phyloP scores from a whole-genome alignment of 495 filamentous ascomycete species.

The Amphirosellinia nigrospora region DNA sequence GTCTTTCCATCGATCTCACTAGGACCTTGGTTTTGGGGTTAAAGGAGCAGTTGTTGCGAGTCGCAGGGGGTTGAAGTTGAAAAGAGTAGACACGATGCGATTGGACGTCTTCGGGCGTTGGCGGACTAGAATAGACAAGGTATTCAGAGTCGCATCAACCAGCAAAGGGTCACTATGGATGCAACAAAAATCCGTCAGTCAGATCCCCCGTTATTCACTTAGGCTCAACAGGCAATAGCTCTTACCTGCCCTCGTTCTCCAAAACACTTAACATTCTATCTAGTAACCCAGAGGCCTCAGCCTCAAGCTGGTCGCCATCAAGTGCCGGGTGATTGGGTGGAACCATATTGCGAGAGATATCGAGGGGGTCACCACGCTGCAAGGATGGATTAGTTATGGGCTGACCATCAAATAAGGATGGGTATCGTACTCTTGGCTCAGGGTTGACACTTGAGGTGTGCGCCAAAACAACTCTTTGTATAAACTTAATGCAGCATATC shows the following conservation, averaged over 20 bases:
- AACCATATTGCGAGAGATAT: slow-evolving; percentile 84
- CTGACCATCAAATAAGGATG: slow-evolving; percentile 22
- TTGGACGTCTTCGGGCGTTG: slow-evolving; percentile 78
- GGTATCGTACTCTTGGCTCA: slow-evolving; percentile 77
- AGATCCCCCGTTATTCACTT: neutral
- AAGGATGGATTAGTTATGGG: slow-evolving; percentile 38
- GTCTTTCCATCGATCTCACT: slow-evolving; percentile 95
- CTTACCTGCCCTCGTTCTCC: slow-evolving; percentile 82
- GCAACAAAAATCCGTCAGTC: slow-evolving; percentile 26
- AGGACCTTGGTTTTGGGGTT: slow-evolving; percentile 79
- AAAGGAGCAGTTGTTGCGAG: slow-evolving; percentile 72
- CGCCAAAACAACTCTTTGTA: slow-evolving; percentile 87
- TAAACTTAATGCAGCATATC: slow-evolving; percentile 96
- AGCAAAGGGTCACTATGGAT: slow-evolving; percentile 78
- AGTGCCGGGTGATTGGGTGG: slow-evolving; percentile 81
- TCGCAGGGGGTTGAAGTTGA: slow-evolving; percentile 91
- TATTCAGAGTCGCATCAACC: slow-evolving; percentile 90
- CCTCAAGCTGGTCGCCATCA: slow-evolving; percentile 79
- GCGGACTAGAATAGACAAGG: slow-evolving; percentile 78
- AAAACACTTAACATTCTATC: slow-evolving; percentile 88
- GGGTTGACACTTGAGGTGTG: slow-evolving; percentile 83
- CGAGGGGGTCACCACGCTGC: slow-evolving; percentile 81
- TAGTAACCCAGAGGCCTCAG: slow-evolving; percentile 85
- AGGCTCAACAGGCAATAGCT: slow-evolving; percentile 3
- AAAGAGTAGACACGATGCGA: slow-evolving; percentile 80